Conservation (phyloP, 495 filamentous ascomycete genomes). For the Penicillium ucsense region DNA sequence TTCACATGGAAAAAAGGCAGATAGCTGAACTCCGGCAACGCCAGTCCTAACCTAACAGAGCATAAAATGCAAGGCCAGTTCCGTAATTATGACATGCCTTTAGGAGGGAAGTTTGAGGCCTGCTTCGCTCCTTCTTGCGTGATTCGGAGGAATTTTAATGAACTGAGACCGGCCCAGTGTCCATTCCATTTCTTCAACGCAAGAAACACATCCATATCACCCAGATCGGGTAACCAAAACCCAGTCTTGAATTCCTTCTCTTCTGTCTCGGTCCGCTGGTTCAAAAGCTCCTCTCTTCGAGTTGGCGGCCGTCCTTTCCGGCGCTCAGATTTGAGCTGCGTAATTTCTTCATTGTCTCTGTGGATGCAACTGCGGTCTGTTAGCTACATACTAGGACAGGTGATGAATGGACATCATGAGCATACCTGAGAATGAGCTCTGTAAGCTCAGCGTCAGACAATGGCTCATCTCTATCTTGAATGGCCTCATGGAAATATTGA, state of each 20-base stretch:
- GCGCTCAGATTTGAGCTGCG: conserved; percentile 60
- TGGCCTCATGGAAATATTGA: conserved; percentile 57
- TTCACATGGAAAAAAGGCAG: no score
- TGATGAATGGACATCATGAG: neutral
- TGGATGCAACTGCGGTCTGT: conserved; percentile 54
- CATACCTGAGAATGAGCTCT: conserved; percentile 53
- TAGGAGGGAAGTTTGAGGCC: conserved; percentile 59
- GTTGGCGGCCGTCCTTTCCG: conserved; percentile 74
- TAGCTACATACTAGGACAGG: neutral
- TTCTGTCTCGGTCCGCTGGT: conserved; percentile 58
- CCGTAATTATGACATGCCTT: conserved; percentile 41
- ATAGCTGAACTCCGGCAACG: conserved; percentile 15
- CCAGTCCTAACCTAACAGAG: conserved; percentile 11
- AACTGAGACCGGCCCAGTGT: conserved; percentile 49
- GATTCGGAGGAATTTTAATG: conserved; percentile 54
- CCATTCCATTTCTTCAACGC: conserved; percentile 51
- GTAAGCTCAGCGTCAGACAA: conserved; percentile 51
- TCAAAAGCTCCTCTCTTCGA: conserved; percentile 65
- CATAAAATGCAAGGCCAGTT: conserved; percentile 2
- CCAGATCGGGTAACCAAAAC: conserved; percentile 64
- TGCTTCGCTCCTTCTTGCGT: conserved; percentile 45
- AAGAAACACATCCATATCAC: conserved; percentile 41
- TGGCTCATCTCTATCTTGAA: conserved; percentile 43
- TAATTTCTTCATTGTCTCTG: conserved; percentile 67
- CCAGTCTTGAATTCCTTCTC: conserved; percentile 75